Evolutionary conservation across 2,329 filamentous ascomycete genomes (phyloP), one percentile per base, ranked within the genome.

Genomic region (Pseudocercospora macadamiae): DNA sequence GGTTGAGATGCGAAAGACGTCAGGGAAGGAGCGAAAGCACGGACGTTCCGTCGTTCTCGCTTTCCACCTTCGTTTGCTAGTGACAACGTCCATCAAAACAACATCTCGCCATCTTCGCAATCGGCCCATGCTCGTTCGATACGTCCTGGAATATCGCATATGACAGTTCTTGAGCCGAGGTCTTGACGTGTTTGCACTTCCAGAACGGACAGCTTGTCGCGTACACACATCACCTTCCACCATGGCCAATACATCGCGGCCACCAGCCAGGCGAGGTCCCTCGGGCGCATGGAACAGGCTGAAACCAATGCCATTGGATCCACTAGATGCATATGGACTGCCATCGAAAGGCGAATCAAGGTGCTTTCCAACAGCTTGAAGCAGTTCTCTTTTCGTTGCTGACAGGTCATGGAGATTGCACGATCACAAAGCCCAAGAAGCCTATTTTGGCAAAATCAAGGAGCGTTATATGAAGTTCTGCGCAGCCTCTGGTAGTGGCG

Each of bases 391-490:
- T 39, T 4, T 32, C 21, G 16, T 18, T 51, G 54, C 62, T 66
- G 49, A 64, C 52, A 49, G 19, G 19, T 23, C 34, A 42, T 25
- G 23, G 60, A 81, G 79, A 60, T 71, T 80, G 19, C 76, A 78
- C 58, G 86, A 93, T 68, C 79, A 83, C 75, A 91, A 90, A 76
- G 84, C 84, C 6, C 93, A 97, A 76, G 89, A 96, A 74, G 81
- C 81, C 54, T 97, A 93, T 79, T 96, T 93, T 76, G 87, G 87
- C 71, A 90, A 88, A 71, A 96, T 97, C 68, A 86, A 93, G 59
- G 88, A 93, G 71, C 86, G 91, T 49, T 97, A 96, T 77, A 89
- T 96, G 84, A 86, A 86, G 63, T 96, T 96, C 74, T 96, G 92
- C 79, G 89, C 90, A 51, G 82, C 87, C 32, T 86, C 86, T 14